Evolutionary conservation across 2,329 filamentous ascomycete species (phyloP).

Genomic region (Pseudocercospora cruenta): DNA sequence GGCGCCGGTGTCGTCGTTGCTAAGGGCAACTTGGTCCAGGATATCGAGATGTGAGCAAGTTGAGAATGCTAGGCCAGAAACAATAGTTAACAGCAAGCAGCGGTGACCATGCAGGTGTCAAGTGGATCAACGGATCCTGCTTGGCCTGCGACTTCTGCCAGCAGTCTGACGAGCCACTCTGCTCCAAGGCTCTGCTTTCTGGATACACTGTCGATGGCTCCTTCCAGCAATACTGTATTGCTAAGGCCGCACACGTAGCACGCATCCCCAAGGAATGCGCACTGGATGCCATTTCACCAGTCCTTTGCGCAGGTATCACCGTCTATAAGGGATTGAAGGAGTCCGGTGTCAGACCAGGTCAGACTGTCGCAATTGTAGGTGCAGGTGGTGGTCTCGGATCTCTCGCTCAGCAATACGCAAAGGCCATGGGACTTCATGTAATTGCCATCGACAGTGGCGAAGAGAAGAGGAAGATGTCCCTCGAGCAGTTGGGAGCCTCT

Average conservation of each 20-base stretch:
- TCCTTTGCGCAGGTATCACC: conserved; percentile 78
- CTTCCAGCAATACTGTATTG: conserved; percentile 91
- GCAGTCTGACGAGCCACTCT: conserved; percentile 79
- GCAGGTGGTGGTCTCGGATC: conserved; percentile 82
- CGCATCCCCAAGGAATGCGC: conserved; percentile 76
- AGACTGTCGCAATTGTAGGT: conserved; percentile 82
- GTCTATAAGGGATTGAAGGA: conserved; percentile 93
- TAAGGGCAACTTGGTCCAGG: conserved; percentile 73
- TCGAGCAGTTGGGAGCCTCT: conserved; percentile 68
- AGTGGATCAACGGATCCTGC: conserved; percentile 89
- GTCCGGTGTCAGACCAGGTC: conserved; percentile 71
- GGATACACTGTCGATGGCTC: conserved; percentile 92
- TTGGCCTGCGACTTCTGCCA: conserved; percentile 83
- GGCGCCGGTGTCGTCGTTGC: conserved; percentile 83
- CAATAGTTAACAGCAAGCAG: conserved; percentile 20
- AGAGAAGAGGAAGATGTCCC: conserved; percentile 75
- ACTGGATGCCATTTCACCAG: conserved; percentile 76
- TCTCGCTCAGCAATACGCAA: conserved; percentile 83
- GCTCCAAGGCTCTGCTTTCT: conserved; percentile 72
- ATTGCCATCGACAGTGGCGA: conserved; percentile 83
- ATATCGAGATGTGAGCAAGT: conserved; percentile 64
- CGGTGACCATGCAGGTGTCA: conserved; percentile 85
- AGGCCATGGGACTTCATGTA: conserved; percentile 81
- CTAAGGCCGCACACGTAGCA: conserved; percentile 82
- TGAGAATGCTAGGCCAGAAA: background rate